Evolutionary conservation across 129 eudicot genomes (phyloP), one percentile per base, ranked within the genome.

Genomic region (Arctium minus): DNA sequence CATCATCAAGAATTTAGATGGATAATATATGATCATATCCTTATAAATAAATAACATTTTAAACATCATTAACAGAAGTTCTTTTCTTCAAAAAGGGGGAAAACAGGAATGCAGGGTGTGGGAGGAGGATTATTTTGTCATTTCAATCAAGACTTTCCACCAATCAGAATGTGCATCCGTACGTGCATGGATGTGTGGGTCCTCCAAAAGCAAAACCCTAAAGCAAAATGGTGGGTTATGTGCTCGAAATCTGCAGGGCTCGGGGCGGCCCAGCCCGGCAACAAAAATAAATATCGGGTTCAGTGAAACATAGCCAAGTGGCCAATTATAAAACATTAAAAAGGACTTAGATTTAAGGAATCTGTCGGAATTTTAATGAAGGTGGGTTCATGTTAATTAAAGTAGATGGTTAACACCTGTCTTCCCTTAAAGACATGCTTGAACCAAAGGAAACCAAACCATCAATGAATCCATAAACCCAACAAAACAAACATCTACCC

Each of bases 231-330:
- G 79, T 67, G 86, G 74, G 83, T 69, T 84, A 79, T 60, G 76
- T 73, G 87, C 84, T 79, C 84, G 79, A 84, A 79, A 84, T 33
- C 50, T 80, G 77, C 65, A 79, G 11, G 56, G 32, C 72, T 71
- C 83, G 77, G 77, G 56, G 53, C 76, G 62, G 80, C 60, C 83
- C 75, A 64, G 9, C 83, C 83, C 87, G 80, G 76, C 77, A 84
- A 79, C 80, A 18, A 76, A 79, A 42, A 65, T 36, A 84, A 46
- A 79, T 84, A 73, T 84, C 84, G 87, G 87, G 84, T 84, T 84
- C 87, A 79, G 87, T 84, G 87, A 84, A 84, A 74, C 87, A 84
- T 73, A 67, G 76, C 13, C 42, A 84, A 60, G 73, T 84, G 87
- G 87, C 32, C 60, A 72, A 36, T 69, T 77, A 71, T 39, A 56